Percentiles rank a stretch among this genome's conserved stretches.
Conservation (phyloP, 176 grass and related monocot genomes). For the Pharus latifolius region DNA sequence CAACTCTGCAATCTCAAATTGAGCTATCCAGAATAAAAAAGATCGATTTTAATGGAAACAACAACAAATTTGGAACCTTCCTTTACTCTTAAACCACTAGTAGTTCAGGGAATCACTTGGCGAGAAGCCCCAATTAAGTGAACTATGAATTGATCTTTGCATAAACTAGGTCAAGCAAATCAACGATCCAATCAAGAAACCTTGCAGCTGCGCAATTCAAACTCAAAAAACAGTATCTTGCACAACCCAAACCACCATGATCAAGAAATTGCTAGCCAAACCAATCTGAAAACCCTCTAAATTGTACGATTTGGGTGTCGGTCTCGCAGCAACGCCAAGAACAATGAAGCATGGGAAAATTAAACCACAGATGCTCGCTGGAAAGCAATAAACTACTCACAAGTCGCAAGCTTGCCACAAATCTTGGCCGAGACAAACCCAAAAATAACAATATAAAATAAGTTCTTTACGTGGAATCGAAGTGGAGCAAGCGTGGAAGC, state of each 20-base stretch:
- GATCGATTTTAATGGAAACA: not conserved
- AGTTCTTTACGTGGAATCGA: constrained; percentile 21
- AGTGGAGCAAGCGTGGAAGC: constrained; percentile 31
- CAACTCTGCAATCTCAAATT: not conserved
- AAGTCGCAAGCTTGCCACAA: not conserved
- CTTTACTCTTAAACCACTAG: not conserved
- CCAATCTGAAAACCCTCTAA: not conserved
- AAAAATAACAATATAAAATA: not conserved
- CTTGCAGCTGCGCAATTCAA: not conserved
- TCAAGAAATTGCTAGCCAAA: constrained; percentile 1
- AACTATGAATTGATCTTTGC: not conserved
- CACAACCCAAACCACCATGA: not conserved
- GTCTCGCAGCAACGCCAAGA: not conserved
- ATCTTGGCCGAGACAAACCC: not conserved
- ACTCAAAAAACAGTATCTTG: constrained; percentile 6
- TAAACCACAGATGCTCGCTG: not conserved
- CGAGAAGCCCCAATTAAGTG: constrained; percentile 12
- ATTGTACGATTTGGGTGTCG: not conserved
- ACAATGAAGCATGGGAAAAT: not conserved
- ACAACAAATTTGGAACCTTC: not conserved
- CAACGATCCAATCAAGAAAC: not conserved
- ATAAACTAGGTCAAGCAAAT: not conserved
- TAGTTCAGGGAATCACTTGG: not conserved
- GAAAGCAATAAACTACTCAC: not conserved
- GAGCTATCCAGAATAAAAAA: not conserved